A percentile compares a stretch with the other conserved stretches of the same genome.
These are phyloP conservation scores for Fagopyrum esculentum DNA, from an alignment of 148 eudicot species.

Conservation along the genomic window DNA sequence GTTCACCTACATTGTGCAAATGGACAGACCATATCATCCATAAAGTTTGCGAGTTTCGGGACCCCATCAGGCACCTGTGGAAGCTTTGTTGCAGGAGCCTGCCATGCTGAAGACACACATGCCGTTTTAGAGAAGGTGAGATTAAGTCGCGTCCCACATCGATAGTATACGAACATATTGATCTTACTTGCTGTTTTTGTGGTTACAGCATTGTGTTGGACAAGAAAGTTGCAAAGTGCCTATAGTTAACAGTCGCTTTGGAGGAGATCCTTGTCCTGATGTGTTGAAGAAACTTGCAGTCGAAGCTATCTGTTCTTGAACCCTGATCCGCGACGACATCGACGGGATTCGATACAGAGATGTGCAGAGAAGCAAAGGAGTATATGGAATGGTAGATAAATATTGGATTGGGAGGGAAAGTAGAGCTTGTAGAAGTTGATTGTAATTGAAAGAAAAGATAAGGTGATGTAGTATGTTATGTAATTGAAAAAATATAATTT, in stretches of 20 bases:
- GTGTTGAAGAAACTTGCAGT: slow-evolving; percentile 46
- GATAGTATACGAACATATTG: background rate
- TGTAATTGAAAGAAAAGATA: background rate
- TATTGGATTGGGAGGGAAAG: background rate
- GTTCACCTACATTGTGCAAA: slow-evolving; percentile 44
- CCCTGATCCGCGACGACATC: no score
- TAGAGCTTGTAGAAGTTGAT: background rate
- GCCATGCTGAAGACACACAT: slow-evolving; percentile 50
- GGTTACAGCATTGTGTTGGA: slow-evolving; percentile 50
- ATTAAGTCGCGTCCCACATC: background rate
- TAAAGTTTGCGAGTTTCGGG: slow-evolving; percentile 65
- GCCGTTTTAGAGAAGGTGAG: slow-evolving; percentile 47
- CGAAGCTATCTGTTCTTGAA: slow-evolving; percentile 54
- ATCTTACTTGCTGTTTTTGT: slow-evolving; percentile 2
- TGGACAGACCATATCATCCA: slow-evolving; percentile 49
- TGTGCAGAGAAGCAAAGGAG: background rate
- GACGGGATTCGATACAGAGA: background rate
- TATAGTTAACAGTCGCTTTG: slow-evolving; percentile 39
- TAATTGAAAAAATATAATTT: background rate
- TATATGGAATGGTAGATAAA: background rate
- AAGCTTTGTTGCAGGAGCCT: slow-evolving; percentile 40
- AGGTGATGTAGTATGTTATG: background rate
- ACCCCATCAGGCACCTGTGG: slow-evolving; percentile 71
- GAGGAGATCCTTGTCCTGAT: slow-evolving; percentile 58
- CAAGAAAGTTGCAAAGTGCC: slow-evolving; percentile 36